Evolutionary conservation across 768 basidiomycete genomes (phyloP).

Genomic region (Pleurotus tuoliensis): DNA sequence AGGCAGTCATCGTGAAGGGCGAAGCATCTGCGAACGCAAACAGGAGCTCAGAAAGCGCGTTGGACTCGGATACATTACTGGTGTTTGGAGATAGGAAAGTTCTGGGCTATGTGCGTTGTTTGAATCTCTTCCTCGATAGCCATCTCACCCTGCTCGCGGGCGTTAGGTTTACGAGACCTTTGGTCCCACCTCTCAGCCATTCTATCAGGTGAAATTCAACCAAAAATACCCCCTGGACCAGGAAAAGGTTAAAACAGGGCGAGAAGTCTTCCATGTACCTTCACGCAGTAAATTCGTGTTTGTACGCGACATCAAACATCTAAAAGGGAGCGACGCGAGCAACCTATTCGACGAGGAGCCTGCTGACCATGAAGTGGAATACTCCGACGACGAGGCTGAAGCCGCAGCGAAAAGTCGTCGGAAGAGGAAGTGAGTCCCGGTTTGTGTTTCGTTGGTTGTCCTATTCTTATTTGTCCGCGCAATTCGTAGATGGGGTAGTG

Average conservation of each 20-base stretch:
- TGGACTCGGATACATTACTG: conserved; percentile 88
- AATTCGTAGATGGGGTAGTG: conserved; percentile 40
- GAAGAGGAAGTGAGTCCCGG: conserved; percentile 51
- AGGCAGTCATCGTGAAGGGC: conserved; percentile 72
- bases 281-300: conserved; percentile 81
- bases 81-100: conserved; percentile 88
- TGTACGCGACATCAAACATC: conserved; percentile 59
- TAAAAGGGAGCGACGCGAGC: conserved; percentile 91
- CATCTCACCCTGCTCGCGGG: conserved; percentile 13
- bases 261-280: conserved; percentile 81
- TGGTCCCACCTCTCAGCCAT: conserved; percentile 85
- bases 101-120: conserved; percentile 75
- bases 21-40: conserved; percentile 36
- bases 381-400: conserved; percentile 94
- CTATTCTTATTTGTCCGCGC: conserved; percentile 2
- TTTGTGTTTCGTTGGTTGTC: not conserved
- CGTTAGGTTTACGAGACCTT: conserved; percentile 90
- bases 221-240: conserved; percentile 57
- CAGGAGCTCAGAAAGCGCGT: conserved; percentile 53
- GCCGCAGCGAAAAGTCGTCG: conserved; percentile 59
- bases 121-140: not conserved
- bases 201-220: conserved; percentile 86
- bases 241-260: conserved; percentile 48
- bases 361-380: conserved; percentile 85
- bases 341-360: conserved; percentile 95